Conservation (phyloP, 805 yeast species). For the Saccharomycopsis sp. region DNA sequence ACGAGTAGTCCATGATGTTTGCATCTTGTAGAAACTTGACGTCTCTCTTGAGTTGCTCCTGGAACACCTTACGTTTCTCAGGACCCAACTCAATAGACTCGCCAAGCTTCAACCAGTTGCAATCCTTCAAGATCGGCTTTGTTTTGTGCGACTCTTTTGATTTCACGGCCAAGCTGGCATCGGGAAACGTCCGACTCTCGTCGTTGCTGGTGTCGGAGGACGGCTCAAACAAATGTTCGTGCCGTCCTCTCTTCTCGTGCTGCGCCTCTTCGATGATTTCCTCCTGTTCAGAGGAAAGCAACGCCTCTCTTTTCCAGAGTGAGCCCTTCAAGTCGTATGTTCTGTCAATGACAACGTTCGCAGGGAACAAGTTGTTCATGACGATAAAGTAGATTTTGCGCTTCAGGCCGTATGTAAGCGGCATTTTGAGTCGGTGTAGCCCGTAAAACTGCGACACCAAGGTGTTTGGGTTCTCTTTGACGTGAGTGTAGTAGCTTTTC, state of each 20-base stretch:
- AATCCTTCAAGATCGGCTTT: slow-evolving; percentile 63
- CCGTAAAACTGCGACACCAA: slow-evolving; percentile 95
- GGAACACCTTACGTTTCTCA: slow-evolving; percentile 47
- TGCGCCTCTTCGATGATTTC: slow-evolving; percentile 23
- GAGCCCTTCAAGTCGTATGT: slow-evolving; percentile 94
- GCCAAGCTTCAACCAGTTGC: slow-evolving; percentile 73
- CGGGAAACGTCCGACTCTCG: not conserved
- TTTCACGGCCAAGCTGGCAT: not conserved
- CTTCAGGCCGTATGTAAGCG: slow-evolving; percentile 44
- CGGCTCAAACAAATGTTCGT: not conserved
- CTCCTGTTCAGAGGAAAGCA: slow-evolving; percentile 21
- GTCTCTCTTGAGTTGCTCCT: slow-evolving; percentile 69
- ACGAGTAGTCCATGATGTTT: slow-evolving; percentile 93
- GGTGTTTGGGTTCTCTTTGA: slow-evolving; percentile 79
- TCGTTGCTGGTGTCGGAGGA: not conserved
- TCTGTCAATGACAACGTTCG: slow-evolving; percentile 76
- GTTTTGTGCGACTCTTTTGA: slow-evolving; percentile 24
- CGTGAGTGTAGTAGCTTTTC: slow-evolving; percentile 73
- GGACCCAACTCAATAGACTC: slow-evolving; percentile 74
- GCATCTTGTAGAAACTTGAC: slow-evolving; percentile 63
- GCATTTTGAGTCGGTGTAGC: slow-evolving; percentile 86
- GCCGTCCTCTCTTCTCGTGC: not conserved
- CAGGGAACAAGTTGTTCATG: slow-evolving; percentile 96
- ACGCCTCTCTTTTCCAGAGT: slow-evolving; percentile 68
- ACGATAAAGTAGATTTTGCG: slow-evolving; percentile 88